Conservation (phyloP, 176 grass and related monocot species). For the Hsuehochloa calcarea region DNA sequence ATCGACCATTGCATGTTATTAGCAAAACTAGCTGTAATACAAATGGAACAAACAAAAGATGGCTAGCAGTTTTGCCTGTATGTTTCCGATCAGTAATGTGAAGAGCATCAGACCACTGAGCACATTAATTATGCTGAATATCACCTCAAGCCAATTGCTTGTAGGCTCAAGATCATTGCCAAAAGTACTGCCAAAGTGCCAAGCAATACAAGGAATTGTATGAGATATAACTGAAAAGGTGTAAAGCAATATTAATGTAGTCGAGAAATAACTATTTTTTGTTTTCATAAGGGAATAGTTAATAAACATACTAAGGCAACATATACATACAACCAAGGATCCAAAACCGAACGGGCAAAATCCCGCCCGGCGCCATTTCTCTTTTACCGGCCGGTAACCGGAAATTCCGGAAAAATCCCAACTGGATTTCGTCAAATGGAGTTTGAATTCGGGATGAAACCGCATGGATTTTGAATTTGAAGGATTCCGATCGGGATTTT, state of each 20-base stretch:
- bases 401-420: no score
- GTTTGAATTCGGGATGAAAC: no score
- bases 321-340: background rate
- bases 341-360: no score
- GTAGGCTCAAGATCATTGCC: slow-evolving; percentile 93
- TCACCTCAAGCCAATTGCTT: slow-evolving; percentile 83
- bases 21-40: background rate
- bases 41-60: background rate
- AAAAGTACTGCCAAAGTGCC: slow-evolving; percentile 77
- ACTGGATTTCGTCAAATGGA: no score
- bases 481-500: no score
- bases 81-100: slow-evolving; percentile 95
- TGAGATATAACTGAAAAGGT: background rate
- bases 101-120: slow-evolving; percentile 97
- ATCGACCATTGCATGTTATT: background rate
- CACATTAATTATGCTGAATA: slow-evolving; percentile 85
- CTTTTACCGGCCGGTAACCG: no score
- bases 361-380: no score
- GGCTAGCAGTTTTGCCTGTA: slow-evolving; percentile 56
- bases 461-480: no score
- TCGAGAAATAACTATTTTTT: background rate
- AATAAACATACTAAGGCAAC: background rate
- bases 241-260: background rate
- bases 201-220: background rate
- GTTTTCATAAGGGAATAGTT: background rate